phyloP scores from a whole-genome alignment of 352 stramenopile species.

The Phytophthora fragariae region DNA sequence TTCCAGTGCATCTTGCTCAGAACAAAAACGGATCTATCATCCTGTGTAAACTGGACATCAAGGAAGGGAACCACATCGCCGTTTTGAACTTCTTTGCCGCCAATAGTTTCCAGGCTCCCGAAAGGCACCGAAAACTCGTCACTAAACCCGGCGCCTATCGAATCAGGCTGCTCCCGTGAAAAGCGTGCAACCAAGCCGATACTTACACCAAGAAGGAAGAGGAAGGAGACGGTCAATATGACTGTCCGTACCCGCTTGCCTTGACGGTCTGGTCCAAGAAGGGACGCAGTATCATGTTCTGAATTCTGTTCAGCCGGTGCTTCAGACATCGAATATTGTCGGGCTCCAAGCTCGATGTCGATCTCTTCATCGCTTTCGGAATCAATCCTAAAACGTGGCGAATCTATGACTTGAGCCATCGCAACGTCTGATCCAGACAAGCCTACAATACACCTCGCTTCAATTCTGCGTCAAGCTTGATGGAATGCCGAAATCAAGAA shows the following conservation, averaged over 20 bases:
- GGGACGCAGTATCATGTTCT: conserved; percentile 26
- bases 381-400: conserved; percentile 23
- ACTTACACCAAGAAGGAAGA: conserved; percentile 38
- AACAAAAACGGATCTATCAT: conserved; percentile 51
- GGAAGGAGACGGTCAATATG: conserved; percentile 26
- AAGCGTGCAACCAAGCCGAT: conserved; percentile 37
- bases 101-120: conserved; percentile 38
- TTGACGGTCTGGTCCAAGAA: conserved; percentile 21
- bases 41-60: conserved; percentile 42
- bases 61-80: conserved; percentile 45
- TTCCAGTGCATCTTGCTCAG: conserved; percentile 69
- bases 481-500: conserved; percentile 17
- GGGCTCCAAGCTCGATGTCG: conserved; percentile 39
- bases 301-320: conserved; percentile 14
- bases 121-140: conserved; percentile 21
- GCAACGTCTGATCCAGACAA: neutral
- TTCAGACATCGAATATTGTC: conserved; percentile 1
- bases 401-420: conserved; percentile 39
- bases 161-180: conserved; percentile 16
- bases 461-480: neutral
- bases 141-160: conserved; percentile 1
- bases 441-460: neutral
- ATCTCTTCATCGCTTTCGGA: conserved; percentile 42
- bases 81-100: conserved; percentile 30
- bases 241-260: conserved; percentile 16